Base-by-base conservation (phyloP, 164 flowering plant species). In the Vitis rotundifolia region DNA sequence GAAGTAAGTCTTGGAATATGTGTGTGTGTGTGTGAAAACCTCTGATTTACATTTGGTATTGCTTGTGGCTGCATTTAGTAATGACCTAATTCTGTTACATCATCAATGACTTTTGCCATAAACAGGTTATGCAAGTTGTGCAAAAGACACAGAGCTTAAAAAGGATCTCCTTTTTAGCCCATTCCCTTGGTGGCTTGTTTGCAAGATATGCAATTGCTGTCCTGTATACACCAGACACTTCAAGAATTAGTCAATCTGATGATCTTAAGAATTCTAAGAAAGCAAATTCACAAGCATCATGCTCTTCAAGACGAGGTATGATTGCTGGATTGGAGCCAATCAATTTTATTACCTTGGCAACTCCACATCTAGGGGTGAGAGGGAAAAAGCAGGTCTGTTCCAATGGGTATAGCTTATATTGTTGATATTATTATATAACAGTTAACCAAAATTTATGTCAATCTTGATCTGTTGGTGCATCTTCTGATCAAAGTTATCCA, bases 141-240 rank as follows among this genome's bases (percentile, higher is more conserved):
- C 79, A 81, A 61, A 87, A 84, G 79, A 89, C 85, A 15, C 83
- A 84, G 54, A 82, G 91, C 83, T 78, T 95, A 58, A 95, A 83
- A 74, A 90, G 73, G 81, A 91, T 92, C 22, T 95, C 99, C 28
- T 92, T 95, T 77, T 66, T 95, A 75, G 91, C 94, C 16, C 99
- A 92, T 86, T 95, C 98, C 68, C 91, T 94, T 66, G 98, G 98
- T 73, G 98, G 98, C 61, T 82, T 94, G 82, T 84, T 94, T 88
- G 91, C 93, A 65, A 84, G 98, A 88, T 85, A 89, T 79, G 94
- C 98, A 26, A 66, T 92, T 73, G 76, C 87, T 61, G 84, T 85
- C 61, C 88, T 94, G 66, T 88, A 88, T 77, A 75, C 90, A 55
- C 68, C 80, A 44, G 75, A 67, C 73, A 31, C 68, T 18, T 60